Evolutionary conservation across 202 grass and related monocot species (phyloP), one percentile per base, ranked within the genome.

Genomic region (Alloteropsis angusta): DNA sequence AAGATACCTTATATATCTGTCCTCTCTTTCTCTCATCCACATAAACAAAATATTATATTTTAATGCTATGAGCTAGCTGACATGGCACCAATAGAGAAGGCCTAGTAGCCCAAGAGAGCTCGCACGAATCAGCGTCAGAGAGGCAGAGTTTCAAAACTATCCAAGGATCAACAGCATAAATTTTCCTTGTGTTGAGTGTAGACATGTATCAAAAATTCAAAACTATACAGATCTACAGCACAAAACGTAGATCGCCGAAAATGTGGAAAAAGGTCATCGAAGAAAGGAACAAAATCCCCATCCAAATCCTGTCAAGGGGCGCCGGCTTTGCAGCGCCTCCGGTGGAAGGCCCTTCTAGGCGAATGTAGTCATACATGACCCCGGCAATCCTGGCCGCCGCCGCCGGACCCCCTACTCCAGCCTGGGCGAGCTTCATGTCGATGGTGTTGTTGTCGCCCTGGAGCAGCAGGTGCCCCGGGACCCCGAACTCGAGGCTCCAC

Each of bases 401-500:
- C 18, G 17, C 62, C 18, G 16, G 18, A 36, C 17, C 68, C 21
- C 11, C 18, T 2, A 0, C 2, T 50, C 45, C 68, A 11, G n/a
- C 3, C 26, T 49, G 26, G 3, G 7, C 0, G 10, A 72, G 18
- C n/a, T 34, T 35, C 18, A 96, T 46, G 68, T 42, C 43, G 14
- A 96, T 82, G 4, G 39, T 73, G 63, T 96, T 73, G 63, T 96
- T 90, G 0, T 88, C 76, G 2, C 85, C 85, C 41, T 49, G 28
- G n/a, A 44, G 1, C 15, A 96, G 49, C 75, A 83, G 16, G 7
- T 9, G 18, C 14, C 75, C 84, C 0, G 48, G 34, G 9, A 92
- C 41, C 0, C 4, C 32, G 0, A 92, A 70, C 21, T 86, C 85
- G 11, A 78, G 68, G 53, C 71, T 79, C 82, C 87, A 76, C 55